Conservation (phyloP, 1,139 yeast species). For the Yamadazyma taylorii region DNA sequence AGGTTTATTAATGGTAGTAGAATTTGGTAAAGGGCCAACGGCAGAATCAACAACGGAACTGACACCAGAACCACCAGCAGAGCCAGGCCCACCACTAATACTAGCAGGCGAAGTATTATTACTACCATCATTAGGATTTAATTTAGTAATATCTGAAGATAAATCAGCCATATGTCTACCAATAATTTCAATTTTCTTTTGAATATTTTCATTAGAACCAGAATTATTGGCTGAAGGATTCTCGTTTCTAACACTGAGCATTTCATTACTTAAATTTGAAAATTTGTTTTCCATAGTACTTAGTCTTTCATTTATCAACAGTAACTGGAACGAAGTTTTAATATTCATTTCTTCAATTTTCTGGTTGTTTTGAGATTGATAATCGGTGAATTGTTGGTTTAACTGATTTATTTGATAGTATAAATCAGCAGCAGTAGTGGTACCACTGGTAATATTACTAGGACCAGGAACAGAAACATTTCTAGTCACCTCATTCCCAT, state of each 20-base stretch:
- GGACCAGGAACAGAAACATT: no score
- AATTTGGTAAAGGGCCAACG: no score
- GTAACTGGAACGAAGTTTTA: constrained; percentile 25
- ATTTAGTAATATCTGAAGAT: constrained; percentile 16
- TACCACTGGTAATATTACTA: neutral
- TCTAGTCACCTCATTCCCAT: no score
- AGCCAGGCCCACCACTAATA: neutral
- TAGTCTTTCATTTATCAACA: constrained; percentile 26
- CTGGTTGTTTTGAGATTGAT: constrained; percentile 22
- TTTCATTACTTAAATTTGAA: constrained; percentile 4
- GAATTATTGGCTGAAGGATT: neutral
- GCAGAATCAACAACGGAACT: neutral
- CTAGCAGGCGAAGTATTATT: neutral
- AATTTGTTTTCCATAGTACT: constrained; percentile 15
- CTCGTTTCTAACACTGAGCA: constrained; percentile 1
- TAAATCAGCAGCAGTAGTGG: constrained; percentile 10
- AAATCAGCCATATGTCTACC: constrained; percentile 20
- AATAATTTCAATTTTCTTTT: constrained; percentile 15
- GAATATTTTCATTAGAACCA: constrained; percentile 10
- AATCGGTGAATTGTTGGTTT: constrained; percentile 18
- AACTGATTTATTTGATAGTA: constrained; percentile 13
- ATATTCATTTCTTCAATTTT: constrained; percentile 20
- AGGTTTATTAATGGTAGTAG: neutral
- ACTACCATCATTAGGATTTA: constrained; percentile 8
- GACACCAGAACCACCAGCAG: neutral